Conservation (phyloP, 257 asterid genomes). For the Primulina huaijiensis region DNA sequence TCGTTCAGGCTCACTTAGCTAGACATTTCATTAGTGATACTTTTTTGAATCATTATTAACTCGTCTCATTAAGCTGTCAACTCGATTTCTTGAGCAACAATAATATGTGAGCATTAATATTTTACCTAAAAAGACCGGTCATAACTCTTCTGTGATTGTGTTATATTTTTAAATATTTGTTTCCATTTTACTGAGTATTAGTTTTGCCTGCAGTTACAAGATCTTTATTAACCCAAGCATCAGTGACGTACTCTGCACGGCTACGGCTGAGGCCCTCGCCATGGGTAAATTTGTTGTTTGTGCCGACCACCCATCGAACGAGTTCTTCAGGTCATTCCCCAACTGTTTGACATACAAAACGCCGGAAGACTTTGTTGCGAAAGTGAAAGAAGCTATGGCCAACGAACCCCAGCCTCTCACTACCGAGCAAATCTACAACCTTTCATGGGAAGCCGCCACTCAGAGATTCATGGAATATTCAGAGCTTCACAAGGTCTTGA, state of each 20-base stretch:
- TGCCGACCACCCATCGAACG: constrained; percentile 96
- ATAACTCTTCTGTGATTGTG: background rate
- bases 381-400: constrained; percentile 90
- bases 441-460: constrained; percentile 99
- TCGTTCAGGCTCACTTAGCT: no score
- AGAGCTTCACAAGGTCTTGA: constrained; percentile 66
- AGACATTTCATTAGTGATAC: no score
- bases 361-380: constrained; percentile 83
- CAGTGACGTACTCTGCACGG: constrained; percentile 98
- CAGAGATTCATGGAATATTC: constrained; percentile 86
- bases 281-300: constrained; percentile 98
- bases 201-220: constrained; percentile 69
- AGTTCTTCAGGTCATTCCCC: constrained; percentile 88
- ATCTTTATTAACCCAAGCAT: constrained; percentile 91
- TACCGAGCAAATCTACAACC: constrained; percentile 69
- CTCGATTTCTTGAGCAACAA: background rate
- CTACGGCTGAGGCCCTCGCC: constrained; percentile 99
- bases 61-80: background rate
- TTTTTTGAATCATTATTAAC: no score
- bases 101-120: background rate
- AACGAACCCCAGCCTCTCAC: constrained; percentile 86
- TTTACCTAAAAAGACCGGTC: background rate
- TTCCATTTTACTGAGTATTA: constrained; percentile 6
- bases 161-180: background rate
- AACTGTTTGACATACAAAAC: constrained; percentile 85